phyloP scores from a whole-genome alignment of 1,284 basidiomycete species.

The Apiotrichum porosum region DNA sequence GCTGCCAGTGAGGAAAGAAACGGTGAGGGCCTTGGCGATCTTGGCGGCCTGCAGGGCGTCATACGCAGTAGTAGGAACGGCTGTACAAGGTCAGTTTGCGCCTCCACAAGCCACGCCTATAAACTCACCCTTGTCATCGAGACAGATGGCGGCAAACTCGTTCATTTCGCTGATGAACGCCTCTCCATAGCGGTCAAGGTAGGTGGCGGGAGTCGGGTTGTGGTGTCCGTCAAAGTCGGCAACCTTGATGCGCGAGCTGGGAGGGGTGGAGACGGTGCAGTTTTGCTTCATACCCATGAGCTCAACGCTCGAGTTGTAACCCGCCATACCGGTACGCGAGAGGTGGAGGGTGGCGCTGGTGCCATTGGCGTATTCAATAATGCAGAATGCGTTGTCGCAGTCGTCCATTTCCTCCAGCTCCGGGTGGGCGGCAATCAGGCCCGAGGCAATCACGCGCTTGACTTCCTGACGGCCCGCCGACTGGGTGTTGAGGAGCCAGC shows the following conservation, averaged over 20 bases:
- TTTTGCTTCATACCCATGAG: conserved; percentile 15
- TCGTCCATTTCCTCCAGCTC: conserved; percentile 21
- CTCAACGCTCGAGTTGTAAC: conserved; percentile 13
- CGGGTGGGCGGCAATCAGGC: conserved; percentile 17
- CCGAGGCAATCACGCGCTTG: conserved; percentile 19
- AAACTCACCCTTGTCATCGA: conserved; percentile 21
- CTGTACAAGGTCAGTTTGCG: no score
- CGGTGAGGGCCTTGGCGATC: conserved; percentile 25
- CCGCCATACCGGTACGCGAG: conserved; percentile 16
- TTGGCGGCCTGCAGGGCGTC: conserved; percentile 26
- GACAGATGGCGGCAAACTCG: conserved; percentile 12
- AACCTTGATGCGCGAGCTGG: neutral
- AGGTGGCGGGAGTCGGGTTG: neutral
- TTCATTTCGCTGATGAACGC: conserved; percentile 25
- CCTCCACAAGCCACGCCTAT: no score
- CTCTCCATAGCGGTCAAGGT: conserved; percentile 19
- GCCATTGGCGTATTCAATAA: conserved; percentile 23
- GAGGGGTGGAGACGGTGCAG: conserved; percentile 9
- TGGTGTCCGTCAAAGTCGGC: neutral
- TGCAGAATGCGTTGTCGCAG: conserved; percentile 20
- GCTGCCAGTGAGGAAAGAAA: conserved; percentile 14
- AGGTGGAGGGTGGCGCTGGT: conserved; percentile 14
- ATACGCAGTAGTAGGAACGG: conserved; percentile 12
- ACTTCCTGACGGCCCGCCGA: conserved; percentile 3
- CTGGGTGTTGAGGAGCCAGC: conserved; percentile 15